Evolutionary conservation across 208 protist genomes (phyloP).

Genomic region (Endotrypanum monterogeii): DNA sequence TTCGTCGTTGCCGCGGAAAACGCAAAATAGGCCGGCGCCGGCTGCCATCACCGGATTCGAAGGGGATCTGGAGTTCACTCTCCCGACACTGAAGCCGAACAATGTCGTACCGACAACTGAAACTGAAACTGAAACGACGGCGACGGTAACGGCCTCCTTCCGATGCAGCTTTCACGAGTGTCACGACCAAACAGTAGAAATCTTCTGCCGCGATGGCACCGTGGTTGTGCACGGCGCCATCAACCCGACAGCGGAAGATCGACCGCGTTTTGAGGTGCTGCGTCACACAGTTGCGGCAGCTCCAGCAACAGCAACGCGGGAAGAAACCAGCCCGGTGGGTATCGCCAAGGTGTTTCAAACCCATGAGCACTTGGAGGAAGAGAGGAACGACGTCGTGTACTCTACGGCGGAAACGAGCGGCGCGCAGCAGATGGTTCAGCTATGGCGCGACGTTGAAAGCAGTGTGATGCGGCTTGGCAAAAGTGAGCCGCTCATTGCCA

Average conservation of each 20-base stretch:
- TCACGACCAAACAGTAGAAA: conserved; percentile 59
- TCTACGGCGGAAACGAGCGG: conserved; percentile 31
- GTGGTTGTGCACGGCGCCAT: conserved; percentile 63
- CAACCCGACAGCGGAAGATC: conserved; percentile 52
- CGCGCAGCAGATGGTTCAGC: conserved; percentile 54
- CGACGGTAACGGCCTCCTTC: conserved; percentile 48
- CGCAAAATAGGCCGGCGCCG: not conserved
- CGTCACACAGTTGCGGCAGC: conserved; percentile 15
- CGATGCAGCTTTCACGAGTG: conserved; percentile 60
- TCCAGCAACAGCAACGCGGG: conserved; percentile 15
- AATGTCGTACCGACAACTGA: not conserved
- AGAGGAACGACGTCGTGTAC: conserved; percentile 33
- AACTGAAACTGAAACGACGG: not conserved
- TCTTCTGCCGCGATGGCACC: conserved; percentile 49
- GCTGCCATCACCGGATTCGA: conserved; percentile 68
- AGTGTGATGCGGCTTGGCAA: conserved; percentile 47
- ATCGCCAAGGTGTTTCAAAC: conserved; percentile 20
- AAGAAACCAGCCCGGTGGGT: conserved; percentile 19
- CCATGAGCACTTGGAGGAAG: conserved; percentile 29
- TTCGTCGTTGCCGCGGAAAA: not conserved
- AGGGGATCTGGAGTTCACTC: conserved; percentile 52
- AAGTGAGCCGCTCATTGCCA: conserved; percentile 41
- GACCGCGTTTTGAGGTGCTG: conserved; percentile 34
- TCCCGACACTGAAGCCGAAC: conserved; percentile 1
- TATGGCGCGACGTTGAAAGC: conserved; percentile 69